Base-by-base conservation (phyloP, 805 yeast genomes). In the Wickerhamomyces xylosicus region DNA sequence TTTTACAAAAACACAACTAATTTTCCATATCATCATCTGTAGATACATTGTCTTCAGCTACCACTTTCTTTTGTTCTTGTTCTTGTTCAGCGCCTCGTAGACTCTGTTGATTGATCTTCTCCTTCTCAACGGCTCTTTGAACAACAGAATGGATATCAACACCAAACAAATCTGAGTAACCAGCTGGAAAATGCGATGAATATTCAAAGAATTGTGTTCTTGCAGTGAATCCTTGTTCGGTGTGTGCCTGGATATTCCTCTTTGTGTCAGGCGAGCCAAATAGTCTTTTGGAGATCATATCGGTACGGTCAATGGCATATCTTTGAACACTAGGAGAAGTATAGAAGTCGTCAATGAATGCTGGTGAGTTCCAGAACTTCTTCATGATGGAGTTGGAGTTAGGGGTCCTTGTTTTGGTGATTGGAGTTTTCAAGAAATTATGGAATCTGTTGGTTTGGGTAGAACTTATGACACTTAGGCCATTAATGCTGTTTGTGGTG, bases 341-440 rank as follows among this genome's bases (percentile, higher is more conserved):
- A 47, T 77, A 75, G 51, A 79, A 79, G 48, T 79, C 85, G 42
- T 79, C 85, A 41, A 77, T 61, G 49, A 74, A 76, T 2, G 78
- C 68, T 13, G 85, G 85, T 17, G 83, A 75, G 48, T 74, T 70
- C 81, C 84, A 77, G 34, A 74, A 59, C 49, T 69, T 74, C 46
- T 67, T 69, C 53, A 69, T 57, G 16, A 68, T 61, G 8, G 75
- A 64, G 34, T 56, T 56, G 13, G 57, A 38, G 34, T 51, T 50
- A 39, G 63, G 59, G 14, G 62, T 54, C 32, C 46, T 51, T n/a
- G 42, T 31, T 34, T 42, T 48, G 3, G 50, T 43, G 8, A 45
- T 61, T 57, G 49, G 71, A 51, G 58, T 54, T 25, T 44, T 49
- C 14, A 54, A 31, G 36, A 51, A 47, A 29, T 53, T 48, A 21